Evolutionary conservation across 768 basidiomycete genomes (phyloP), one percentile per base, ranked within the genome.

Genomic region (Naganishia kalamii): DNA sequence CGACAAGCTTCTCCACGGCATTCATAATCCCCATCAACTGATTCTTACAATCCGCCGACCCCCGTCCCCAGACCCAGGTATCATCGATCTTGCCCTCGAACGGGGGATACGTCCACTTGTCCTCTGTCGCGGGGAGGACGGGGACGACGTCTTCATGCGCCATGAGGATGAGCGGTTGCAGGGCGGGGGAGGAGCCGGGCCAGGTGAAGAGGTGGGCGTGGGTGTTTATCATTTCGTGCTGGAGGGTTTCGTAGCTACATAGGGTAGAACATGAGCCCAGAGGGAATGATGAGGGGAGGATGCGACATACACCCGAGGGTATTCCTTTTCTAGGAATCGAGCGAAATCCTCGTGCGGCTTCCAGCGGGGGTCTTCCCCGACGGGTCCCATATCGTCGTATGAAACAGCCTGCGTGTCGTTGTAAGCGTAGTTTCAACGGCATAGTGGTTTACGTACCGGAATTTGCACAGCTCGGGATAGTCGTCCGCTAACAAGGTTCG

Each of bases 181-280:
- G 79, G 0, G 80, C 77, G 13, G 74, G 65, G 69, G 88, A 81
- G 2, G 82, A 81, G 1, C 88, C 89, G 65, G 82, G 78, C 89
- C 89, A 91, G 40, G 85, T 83, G 72, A 85, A 88, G 8, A 89
- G 75, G n/a, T 90, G 80, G 0, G 84, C 89, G 69, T 87, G 88
- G 0, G 84, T 87, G 74, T 90, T 89, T 70, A 92, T 84, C 69
- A 85, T 86, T 10, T 85, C 85, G 65, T 88, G 80, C 32, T 81
- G 72, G 47, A 90, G 80, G 2, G 67, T 66, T 15, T 37, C 54
- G 41, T 65, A 63, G 60, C 68, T 76, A 15, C 72, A 37, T 43
- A 72, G 68, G 29, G 23, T n/a, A 49, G 3, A 48, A 13, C 27
- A 30, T 15, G 8, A 11, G 2, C 29, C 10, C 21, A n/a, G 47